These are phyloP conservation scores for Boechera divaricarpa DNA, from an alignment of 345 rosid species.

Conservation along the genomic window DNA sequence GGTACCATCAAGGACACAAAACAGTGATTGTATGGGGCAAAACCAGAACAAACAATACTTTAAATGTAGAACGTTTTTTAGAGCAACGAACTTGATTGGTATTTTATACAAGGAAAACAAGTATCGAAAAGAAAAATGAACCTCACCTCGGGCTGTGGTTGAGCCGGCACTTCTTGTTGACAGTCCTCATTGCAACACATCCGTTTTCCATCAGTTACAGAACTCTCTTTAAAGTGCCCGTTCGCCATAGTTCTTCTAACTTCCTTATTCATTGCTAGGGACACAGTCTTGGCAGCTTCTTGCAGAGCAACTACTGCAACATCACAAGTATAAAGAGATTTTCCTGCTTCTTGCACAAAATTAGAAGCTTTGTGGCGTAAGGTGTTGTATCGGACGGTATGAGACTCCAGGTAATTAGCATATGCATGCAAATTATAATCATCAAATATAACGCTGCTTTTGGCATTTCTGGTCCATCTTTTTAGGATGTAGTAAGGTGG, in stretches of 20 bases:
- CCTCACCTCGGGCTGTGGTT: constrained; percentile 51
- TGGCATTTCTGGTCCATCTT: constrained; percentile 73
- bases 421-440: constrained; percentile 49
- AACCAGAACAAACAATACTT: constrained; percentile 16
- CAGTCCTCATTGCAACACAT: constrained; percentile 27
- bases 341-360: constrained; percentile 63
- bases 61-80: neutral
- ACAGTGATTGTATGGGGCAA: neutral
- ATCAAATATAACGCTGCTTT: constrained; percentile 57
- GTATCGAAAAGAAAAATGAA: constrained; percentile 3
- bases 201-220: constrained; percentile 36
- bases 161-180: constrained; percentile 35
- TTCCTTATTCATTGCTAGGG: constrained; percentile 49
- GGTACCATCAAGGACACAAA: constrained; percentile 13
- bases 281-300: constrained; percentile 64
- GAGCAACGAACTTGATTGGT: neutral
- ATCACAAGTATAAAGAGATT: constrained; percentile 51
- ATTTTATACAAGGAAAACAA: constrained; percentile 14
- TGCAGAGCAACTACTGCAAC: constrained; percentile 57
- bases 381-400: constrained; percentile 63
- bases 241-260: constrained; percentile 39
- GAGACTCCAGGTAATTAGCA: constrained; percentile 59
- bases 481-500: constrained; percentile 62
- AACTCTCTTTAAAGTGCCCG: constrained; percentile 36
- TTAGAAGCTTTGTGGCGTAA: constrained; percentile 66